A percentile compares a stretch with the other conserved stretches of the same genome.
Conservation (phyloP, 176 grass and related monocot species). For the Tillandsia leiboldiana region DNA sequence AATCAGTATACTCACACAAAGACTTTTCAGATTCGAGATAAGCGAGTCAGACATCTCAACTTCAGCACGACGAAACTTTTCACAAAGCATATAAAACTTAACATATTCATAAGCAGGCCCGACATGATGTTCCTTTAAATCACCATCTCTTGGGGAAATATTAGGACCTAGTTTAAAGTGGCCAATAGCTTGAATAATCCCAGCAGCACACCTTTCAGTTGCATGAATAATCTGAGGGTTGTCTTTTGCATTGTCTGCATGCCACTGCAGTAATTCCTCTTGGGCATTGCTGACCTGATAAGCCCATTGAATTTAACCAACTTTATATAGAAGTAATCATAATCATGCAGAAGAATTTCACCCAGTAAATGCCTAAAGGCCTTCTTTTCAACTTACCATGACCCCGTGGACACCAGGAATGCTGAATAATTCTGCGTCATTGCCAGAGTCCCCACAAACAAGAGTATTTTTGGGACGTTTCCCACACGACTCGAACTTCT, state of each 20-base stretch:
- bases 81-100: constrained; percentile 72
- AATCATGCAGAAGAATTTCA: constrained; percentile 8
- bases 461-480: constrained; percentile 66
- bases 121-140: constrained; percentile 32
- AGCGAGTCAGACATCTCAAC: constrained; percentile 42
- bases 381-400: constrained; percentile 52
- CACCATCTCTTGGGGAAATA: constrained; percentile 53
- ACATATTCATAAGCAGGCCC: constrained; percentile 50
- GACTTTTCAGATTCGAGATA: constrained; percentile 44
- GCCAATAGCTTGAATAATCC: constrained; percentile 75
- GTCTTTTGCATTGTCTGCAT: constrained; percentile 50
- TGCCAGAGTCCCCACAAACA: constrained; percentile 88
- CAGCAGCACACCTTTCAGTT: constrained; percentile 60
- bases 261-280: constrained; percentile 81
- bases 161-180: constrained; percentile 63
- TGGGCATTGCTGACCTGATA: constrained; percentile 83
- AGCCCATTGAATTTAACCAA: background rate
- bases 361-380: background rate
- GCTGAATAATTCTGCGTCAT: constrained; percentile 83
- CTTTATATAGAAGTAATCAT: background rate
- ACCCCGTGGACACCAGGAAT: constrained; percentile 65
- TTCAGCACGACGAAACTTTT: constrained; percentile 64
- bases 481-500: constrained; percentile 47
- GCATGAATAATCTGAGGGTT: constrained; percentile 60
- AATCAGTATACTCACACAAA: constrained; percentile 49